These are phyloP conservation scores for Pythium aphanidermatum DNA, from an alignment of 352 stramenopile species.

Conservation along the genomic window DNA sequence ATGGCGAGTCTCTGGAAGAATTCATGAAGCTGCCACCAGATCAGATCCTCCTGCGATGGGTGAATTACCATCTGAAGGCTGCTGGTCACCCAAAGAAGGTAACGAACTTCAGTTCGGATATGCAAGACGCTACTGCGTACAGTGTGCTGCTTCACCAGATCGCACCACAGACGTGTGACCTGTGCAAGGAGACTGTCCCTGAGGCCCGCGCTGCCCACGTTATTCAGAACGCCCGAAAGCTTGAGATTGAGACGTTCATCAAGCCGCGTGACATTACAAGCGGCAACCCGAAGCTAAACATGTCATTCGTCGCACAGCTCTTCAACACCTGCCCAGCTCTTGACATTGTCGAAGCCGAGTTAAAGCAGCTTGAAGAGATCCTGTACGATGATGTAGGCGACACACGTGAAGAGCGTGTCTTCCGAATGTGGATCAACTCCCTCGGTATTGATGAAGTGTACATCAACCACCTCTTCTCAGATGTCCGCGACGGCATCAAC, in stretches of 20 bases:
- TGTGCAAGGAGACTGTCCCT: constrained; percentile 40
- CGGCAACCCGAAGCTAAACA: constrained; percentile 91
- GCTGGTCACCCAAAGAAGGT: constrained; percentile 65
- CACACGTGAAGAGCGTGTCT: constrained; percentile 84
- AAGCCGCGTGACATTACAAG: constrained; percentile 89
- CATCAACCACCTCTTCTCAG: constrained; percentile 89
- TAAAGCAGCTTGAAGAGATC: constrained; percentile 84
- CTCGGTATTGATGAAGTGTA: constrained; percentile 85
- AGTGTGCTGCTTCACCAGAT: constrained; percentile 87
- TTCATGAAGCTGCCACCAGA: constrained; percentile 91
- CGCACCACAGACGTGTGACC: constrained; percentile 60
- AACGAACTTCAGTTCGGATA: constrained; percentile 72
- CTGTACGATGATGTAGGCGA: constrained; percentile 84
- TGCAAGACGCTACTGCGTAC: constrained; percentile 85
- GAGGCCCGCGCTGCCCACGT: constrained; percentile 74
- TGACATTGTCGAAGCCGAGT: constrained; percentile 72
- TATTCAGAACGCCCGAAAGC: constrained; percentile 75
- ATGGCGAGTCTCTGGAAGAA: constrained; percentile 83
- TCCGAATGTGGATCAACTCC: constrained; percentile 93
- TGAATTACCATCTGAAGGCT: constrained; percentile 91
- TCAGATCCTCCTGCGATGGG: constrained; percentile 89
- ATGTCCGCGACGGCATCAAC: constrained; percentile 84
- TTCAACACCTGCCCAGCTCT: constrained; percentile 90
- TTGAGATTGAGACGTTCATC: constrained; percentile 90
- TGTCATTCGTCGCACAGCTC: constrained; percentile 86